These are phyloP conservation scores for Penicillium dipodomyicola DNA, from an alignment of 495 filamentous ascomycete genomes.

Conservation along the genomic window DNA sequence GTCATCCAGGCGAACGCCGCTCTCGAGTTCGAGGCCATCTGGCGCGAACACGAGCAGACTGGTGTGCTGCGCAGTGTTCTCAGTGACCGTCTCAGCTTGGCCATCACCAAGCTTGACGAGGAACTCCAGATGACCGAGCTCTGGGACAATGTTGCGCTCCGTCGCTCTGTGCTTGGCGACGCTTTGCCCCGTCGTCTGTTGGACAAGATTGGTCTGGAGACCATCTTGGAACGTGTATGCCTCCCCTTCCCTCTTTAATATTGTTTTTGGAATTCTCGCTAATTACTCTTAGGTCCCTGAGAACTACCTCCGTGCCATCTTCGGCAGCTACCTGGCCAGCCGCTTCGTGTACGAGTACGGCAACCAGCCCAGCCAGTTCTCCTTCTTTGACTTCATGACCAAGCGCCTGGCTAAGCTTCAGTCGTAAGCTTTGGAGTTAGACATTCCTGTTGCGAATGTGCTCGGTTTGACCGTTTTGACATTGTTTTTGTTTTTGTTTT, in stretches of 20 bases:
- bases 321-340: constrained; percentile 90
- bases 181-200: constrained; percentile 82
- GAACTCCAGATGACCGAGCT: constrained; percentile 89
- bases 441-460: not conserved
- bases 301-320: constrained; percentile 89
- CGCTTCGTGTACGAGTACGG: constrained; percentile 95
- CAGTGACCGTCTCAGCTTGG: constrained; percentile 81
- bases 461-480: constrained; percentile 6
- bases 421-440: constrained; percentile 15
- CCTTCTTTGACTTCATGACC: constrained; percentile 91
- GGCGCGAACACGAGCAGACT: constrained; percentile 85
- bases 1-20: constrained; percentile 85
- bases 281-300: constrained; percentile 67
- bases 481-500: constrained; percentile 6
- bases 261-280: constrained; percentile 21
- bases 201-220: constrained; percentile 85
- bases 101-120: constrained; percentile 93
- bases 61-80: constrained; percentile 76
- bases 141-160: constrained; percentile 79
- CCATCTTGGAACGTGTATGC: constrained; percentile 74
- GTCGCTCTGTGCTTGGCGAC: constrained; percentile 74
- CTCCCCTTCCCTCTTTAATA: not conserved
- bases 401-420: constrained; percentile 46
- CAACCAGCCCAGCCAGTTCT: constrained; percentile 89
- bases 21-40: constrained; percentile 97